Percentiles rank a stretch among this genome's conserved stretches.
phyloP scores from a whole-genome alignment of 2,329 filamentous ascomycete genomes.

The Emmonsia crescens region DNA sequence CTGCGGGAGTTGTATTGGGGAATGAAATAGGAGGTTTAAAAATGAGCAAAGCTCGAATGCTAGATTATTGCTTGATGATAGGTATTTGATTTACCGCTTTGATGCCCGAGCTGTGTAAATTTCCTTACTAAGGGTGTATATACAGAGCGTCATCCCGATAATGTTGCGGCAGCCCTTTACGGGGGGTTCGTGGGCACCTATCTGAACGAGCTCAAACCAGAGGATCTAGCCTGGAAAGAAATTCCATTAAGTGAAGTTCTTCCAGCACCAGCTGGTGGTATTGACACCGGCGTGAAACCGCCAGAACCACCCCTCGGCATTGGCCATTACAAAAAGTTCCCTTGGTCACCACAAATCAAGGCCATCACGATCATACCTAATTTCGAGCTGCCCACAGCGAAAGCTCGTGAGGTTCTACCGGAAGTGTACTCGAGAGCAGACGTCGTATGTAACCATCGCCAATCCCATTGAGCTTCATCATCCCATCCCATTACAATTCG shows the following conservation, averaged over 20 bases:
- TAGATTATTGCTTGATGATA: conserved; percentile 98
- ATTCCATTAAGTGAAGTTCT: conserved; percentile 92
- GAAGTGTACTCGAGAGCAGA: conserved; percentile 68
- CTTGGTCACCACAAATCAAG: conserved; percentile 91
- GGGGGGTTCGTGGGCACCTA: conserved; percentile 97
- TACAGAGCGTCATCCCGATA: conserved; percentile 71
- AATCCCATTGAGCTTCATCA: background rate
- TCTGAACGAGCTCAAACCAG: conserved; percentile 78
- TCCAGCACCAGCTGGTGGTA: conserved; percentile 76
- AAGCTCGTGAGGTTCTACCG: conserved; percentile 77
- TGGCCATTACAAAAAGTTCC: conserved; percentile 91
- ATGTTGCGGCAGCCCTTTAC: conserved; percentile 88
- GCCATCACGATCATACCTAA: conserved; percentile 92
- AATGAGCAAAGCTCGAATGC: conserved; percentile 67
- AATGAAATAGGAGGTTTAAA: conserved; percentile 77
- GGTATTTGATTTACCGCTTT: conserved; percentile 38
- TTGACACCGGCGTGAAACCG: conserved; percentile 77
- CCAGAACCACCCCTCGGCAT: conserved; percentile 86
- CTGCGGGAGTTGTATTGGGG: conserved; percentile 85
- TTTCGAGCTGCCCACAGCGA: conserved; percentile 90
- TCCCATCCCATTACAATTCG: background rate
- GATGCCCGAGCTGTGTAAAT: conserved; percentile 8
- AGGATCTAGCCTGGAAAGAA: conserved; percentile 81
- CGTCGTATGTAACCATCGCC: conserved; percentile 49
- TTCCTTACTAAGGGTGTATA: background rate